Base-by-base conservation (phyloP, 768 basidiomycete species). In the Pleurotus cornucopiae region DNA sequence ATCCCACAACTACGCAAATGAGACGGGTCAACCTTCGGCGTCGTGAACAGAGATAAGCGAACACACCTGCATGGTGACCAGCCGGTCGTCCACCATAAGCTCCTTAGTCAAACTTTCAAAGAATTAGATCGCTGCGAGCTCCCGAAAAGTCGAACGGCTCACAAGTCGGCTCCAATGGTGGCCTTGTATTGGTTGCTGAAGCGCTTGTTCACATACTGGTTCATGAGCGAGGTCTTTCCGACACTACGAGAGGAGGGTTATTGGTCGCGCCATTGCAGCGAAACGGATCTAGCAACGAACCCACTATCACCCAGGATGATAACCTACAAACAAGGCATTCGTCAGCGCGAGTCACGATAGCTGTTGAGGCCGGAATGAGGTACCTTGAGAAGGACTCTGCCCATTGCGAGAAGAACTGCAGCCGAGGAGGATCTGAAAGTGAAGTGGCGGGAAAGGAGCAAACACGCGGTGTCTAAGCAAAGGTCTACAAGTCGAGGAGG, bases 161-260 rank as follows among this genome's bases (percentile, higher is more conserved):
- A 93, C 91, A 95, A 95, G 82, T 95, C 93, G 58, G 94, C 94
- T 57, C 94, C 94, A 68, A 96, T 96, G 60, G 97, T 98, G 14
- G 97, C 97, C 77, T 98, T 98, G 83, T 99, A 99, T 76, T 98
- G 96, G 76, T 95, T 97, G 72, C 91, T 94, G 74, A 98, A 99
- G 60, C 97, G 89, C 74, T 98, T 98, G 84, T 98, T 98, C 62
- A 99, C 97, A 77, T 97, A 98, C 76, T 99, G 97, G 78, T 98
- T 98, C 97, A 99, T 99, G 65, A 99, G 88, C 25, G 96, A 98
- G 41, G 97, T 98, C 88, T 98, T 98, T 43, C 95, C 96, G 71
- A 98, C 96, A 57, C 95, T 95, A 65, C 14, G 53, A 59, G 18
- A 59, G 2, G 43, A 54, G 56, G 43, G 39, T 63, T 53, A 39